Conservation (phyloP, 257 asterid species). For the Vinca minor region DNA sequence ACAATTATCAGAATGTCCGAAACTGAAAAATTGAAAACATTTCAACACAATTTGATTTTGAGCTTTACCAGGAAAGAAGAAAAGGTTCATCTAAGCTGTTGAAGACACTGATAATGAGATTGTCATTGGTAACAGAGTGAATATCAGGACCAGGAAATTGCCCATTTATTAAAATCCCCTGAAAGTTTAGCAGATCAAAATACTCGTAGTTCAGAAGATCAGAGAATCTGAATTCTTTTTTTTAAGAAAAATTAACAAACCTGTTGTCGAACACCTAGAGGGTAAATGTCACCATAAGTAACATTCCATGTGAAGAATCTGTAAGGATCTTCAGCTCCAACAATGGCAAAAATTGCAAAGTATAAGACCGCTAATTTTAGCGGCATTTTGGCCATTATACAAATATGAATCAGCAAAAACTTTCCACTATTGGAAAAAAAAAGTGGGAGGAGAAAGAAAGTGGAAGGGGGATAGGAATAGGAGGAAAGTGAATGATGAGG, state of each 20-base stretch:
- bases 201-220: not conserved
- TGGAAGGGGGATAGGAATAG: not conserved
- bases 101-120: slow-evolving; percentile 61
- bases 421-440: no score
- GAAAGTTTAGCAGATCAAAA: slow-evolving; percentile 3
- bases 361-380: slow-evolving; percentile 29
- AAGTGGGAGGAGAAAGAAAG: not conserved
- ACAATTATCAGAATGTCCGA: no score
- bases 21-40: no score
- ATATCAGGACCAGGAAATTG: slow-evolving; percentile 96
- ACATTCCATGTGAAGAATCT: slow-evolving; percentile 73
- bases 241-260: no score
- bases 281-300: slow-evolving; percentile 59
- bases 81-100: slow-evolving; percentile 86
- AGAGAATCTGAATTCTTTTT: no score
- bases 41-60: no score
- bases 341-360: slow-evolving; percentile 24
- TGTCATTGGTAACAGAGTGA: slow-evolving; percentile 74
- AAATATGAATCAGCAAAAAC: not conserved
- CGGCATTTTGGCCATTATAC: slow-evolving; percentile 29
- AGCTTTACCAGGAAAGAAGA: slow-evolving; percentile 79
- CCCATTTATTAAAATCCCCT: slow-evolving; percentile 91
- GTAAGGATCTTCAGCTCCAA: slow-evolving; percentile 67
- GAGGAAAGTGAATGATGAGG: slow-evolving; percentile 23
- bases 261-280: slow-evolving; percentile 73